Conservation (phyloP, 2,329 filamentous ascomycete species). For the Aureobasidium sp. region DNA sequence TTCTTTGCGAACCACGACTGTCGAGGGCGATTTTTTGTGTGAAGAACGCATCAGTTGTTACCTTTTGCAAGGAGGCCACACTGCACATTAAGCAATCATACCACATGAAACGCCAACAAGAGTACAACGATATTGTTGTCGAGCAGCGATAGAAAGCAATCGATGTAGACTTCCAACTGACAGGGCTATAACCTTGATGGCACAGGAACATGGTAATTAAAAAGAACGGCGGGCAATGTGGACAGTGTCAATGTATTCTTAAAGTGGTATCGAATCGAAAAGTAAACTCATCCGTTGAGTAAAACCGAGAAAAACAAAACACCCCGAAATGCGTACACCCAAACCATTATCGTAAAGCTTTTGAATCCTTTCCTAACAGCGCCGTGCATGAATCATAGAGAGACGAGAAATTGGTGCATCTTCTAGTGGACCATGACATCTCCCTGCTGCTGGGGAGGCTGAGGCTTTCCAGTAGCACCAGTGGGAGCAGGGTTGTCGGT, state of each 20-base stretch:
- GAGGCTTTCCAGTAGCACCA: not conserved
- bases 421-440: conserved; percentile 18
- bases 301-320: not conserved
- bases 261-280: conserved; percentile 2
- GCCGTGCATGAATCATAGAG: conserved; percentile 9
- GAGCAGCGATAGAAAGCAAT: not conserved
- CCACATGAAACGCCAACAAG: too few species aligned
- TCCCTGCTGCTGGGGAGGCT: conserved; percentile 12
- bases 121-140: too few species aligned
- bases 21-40: too few species aligned
- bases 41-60: too few species aligned
- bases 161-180: not conserved
- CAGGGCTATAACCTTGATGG: not conserved
- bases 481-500: not conserved
- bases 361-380: not conserved
- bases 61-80: too few species aligned
- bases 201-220: not conserved
- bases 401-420: not conserved
- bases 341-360: conserved; percentile 11
- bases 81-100: too few species aligned
- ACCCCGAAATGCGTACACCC: conserved; percentile 9
- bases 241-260: not conserved
- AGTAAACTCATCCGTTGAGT: not conserved
- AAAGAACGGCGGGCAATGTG: not conserved
- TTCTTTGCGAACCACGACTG: too few species aligned